phyloP scores from a whole-genome alignment of 2,329 filamentous ascomycete species.

The Exophiala phaeomuriformis region DNA sequence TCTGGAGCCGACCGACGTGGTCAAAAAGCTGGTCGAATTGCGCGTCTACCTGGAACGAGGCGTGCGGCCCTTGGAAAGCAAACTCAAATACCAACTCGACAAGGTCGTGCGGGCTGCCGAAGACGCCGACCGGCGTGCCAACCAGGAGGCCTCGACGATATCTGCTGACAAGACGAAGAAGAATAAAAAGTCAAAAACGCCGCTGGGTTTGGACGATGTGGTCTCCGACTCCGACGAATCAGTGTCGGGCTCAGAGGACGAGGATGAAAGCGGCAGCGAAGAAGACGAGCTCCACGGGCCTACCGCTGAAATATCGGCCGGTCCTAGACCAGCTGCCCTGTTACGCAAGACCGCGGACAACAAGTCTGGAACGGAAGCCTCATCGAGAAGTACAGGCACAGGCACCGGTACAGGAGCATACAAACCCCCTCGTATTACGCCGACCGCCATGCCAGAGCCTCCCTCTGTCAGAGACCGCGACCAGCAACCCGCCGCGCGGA shows the following conservation, averaged over 20 bases:
- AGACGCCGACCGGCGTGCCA: conserved; percentile 51
- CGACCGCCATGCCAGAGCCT: conserved; percentile 65
- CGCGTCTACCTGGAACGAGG: conserved; percentile 91
- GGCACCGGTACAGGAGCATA: conserved; percentile 59
- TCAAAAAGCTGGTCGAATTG: conserved; percentile 82
- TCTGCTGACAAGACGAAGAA: conserved; percentile 30
- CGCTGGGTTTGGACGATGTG: conserved; percentile 29
- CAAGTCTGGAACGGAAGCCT: conserved; percentile 1
- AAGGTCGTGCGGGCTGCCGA: conserved; percentile 85
- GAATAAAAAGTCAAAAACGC: conserved; percentile 27
- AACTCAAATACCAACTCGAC: conserved; percentile 91
- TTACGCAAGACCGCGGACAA: conserved; percentile 10
- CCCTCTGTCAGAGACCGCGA: conserved; percentile 51
- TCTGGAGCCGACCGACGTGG: conserved; percentile 52
- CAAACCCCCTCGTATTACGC: conserved; percentile 78
- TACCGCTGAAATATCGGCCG: conserved; percentile 34
- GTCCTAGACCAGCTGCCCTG: conserved; percentile 14
- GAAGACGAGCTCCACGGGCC: conserved; percentile 51
- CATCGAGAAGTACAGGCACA: not conserved
- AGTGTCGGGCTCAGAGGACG: conserved; percentile 35
- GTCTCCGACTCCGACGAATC: conserved; percentile 37
- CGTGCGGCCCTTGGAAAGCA: conserved; percentile 78
- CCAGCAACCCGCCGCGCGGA: conserved; percentile 41
- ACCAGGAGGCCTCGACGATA: conserved; percentile 30
- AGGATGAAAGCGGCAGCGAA: conserved; percentile 27